Conservation (phyloP, 176 grass and related monocot species). For the Carex kokanica region DNA sequence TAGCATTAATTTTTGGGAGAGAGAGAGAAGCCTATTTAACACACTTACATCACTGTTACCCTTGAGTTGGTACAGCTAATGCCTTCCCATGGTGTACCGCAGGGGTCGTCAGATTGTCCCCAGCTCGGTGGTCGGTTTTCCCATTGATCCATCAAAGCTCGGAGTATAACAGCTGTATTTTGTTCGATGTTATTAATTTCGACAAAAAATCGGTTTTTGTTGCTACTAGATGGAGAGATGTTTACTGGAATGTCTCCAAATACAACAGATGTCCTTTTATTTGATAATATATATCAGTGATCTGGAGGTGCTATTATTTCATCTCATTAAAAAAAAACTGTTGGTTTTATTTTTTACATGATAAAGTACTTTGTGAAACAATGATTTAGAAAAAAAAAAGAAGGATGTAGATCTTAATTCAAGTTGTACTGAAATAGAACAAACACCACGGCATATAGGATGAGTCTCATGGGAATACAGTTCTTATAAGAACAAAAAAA, state of each 20-base stretch:
- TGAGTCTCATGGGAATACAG: background rate
- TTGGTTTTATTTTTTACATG: background rate
- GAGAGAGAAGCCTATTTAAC: background rate
- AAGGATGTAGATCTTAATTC: background rate
- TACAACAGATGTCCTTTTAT: too few relatives aligned
- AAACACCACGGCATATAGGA: background rate
- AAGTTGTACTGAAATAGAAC: background rate
- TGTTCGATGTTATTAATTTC: conserved; percentile 8
- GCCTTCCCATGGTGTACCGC: conserved; percentile 78
- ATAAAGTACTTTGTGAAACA: background rate
- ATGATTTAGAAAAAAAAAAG: background rate
- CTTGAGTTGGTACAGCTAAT: conserved; percentile 45
- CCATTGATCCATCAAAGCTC: conserved; percentile 68
- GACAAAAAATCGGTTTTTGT: background rate
- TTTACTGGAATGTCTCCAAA: too few relatives aligned
- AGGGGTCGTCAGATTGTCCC: conserved; percentile 72
- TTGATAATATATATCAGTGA: too few relatives aligned
- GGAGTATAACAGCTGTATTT: conserved; percentile 55
- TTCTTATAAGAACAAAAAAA: background rate
- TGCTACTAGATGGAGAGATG: too few relatives aligned
- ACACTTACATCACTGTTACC: conserved; percentile 66
- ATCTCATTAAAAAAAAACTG: background rate
- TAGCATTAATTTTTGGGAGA: background rate
- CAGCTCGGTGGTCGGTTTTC: conserved; percentile 64
- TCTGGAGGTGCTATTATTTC: background rate